These are phyloP conservation scores for Daldinia loculata DNA, from an alignment of 495 filamentous ascomycete genomes.

Conservation along the genomic window DNA sequence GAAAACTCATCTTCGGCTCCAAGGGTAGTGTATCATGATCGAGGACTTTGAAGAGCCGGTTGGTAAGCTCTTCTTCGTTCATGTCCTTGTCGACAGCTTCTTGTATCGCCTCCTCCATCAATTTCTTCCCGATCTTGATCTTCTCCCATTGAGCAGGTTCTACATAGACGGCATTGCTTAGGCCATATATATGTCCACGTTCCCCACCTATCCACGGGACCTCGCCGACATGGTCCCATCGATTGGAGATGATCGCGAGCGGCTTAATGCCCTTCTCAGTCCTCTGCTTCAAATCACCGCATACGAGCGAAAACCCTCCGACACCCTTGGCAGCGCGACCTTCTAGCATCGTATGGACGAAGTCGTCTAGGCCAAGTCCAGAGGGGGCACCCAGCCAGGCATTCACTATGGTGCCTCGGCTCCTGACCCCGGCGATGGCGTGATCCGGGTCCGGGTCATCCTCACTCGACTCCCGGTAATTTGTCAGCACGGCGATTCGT, in stretches of 20 bases:
- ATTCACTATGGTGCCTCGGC: slow-evolving; percentile 85
- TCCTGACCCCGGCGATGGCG: slow-evolving; percentile 66
- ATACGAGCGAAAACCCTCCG: slow-evolving; percentile 92
- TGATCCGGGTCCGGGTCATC: slow-evolving; percentile 55
- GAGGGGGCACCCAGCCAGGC: slow-evolving; percentile 74
- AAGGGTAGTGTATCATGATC: slow-evolving; percentile 75
- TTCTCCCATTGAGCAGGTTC: slow-evolving; percentile 81
- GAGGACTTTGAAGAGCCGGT: slow-evolving; percentile 74
- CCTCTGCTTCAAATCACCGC: slow-evolving; percentile 72
- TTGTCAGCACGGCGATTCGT: slow-evolving; percentile 89
- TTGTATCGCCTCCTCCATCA: slow-evolving; percentile 54
- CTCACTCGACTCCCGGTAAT: slow-evolving; percentile 82
- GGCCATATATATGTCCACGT: slow-evolving; percentile 72
- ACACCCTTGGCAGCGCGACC: slow-evolving; percentile 74
- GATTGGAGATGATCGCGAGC: slow-evolving; percentile 88
- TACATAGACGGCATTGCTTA: slow-evolving; percentile 85
- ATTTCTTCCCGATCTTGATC: slow-evolving; percentile 65
- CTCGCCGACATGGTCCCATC: slow-evolving; percentile 69
- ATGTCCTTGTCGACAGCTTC: slow-evolving; percentile 54
- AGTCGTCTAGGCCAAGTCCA: slow-evolving; percentile 63
- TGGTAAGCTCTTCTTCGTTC: slow-evolving; percentile 71
- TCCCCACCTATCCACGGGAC: slow-evolving; percentile 74
- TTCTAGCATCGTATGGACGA: slow-evolving; percentile 74
- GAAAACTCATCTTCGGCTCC: slow-evolving; percentile 66
- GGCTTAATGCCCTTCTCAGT: slow-evolving; percentile 63